Conservation (phyloP, 306 rosid genomes). For the Lablab purpureus region DNA sequence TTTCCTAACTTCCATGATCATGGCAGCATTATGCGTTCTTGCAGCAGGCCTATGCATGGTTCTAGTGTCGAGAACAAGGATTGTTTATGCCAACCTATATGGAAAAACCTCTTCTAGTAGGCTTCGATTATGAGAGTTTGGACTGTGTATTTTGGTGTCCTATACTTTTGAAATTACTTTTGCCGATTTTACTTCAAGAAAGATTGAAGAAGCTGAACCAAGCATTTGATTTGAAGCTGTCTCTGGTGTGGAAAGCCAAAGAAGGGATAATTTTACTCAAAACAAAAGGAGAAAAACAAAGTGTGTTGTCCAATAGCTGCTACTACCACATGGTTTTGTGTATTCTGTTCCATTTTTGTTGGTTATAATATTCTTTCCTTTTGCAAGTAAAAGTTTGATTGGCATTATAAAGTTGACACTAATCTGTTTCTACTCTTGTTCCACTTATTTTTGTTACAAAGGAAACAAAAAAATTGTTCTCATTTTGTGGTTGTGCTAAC, state of each 20-base stretch:
- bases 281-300: neutral
- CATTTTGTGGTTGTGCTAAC: neutral
- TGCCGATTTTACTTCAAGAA: conserved; percentile 28
- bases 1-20: conserved; percentile 72
- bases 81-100: conserved; percentile 74
- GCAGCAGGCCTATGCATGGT: conserved; percentile 73
- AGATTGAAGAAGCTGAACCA: conserved; percentile 27
- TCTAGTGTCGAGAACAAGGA: conserved; percentile 77
- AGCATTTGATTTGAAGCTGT: conserved; percentile 36
- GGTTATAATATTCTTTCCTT: conserved; percentile 30
- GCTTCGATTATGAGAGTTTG: conserved; percentile 28
- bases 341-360: conserved; percentile 24
- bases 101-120: conserved; percentile 62
- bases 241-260: conserved; percentile 26
- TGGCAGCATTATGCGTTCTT: conserved; percentile 75
- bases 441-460: conserved; percentile 25
- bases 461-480: conserved; percentile 3
- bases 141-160: conserved; percentile 29
- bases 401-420: neutral
- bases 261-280: neutral
- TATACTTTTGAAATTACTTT: conserved; percentile 9
- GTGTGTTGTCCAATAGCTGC: conserved; percentile 28
- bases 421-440: neutral
- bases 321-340: conserved; percentile 13
- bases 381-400: conserved; percentile 10